These are phyloP conservation scores for Peronospora farinosa DNA, from an alignment of 352 stramenopile genomes.

Conservation along the genomic window DNA sequence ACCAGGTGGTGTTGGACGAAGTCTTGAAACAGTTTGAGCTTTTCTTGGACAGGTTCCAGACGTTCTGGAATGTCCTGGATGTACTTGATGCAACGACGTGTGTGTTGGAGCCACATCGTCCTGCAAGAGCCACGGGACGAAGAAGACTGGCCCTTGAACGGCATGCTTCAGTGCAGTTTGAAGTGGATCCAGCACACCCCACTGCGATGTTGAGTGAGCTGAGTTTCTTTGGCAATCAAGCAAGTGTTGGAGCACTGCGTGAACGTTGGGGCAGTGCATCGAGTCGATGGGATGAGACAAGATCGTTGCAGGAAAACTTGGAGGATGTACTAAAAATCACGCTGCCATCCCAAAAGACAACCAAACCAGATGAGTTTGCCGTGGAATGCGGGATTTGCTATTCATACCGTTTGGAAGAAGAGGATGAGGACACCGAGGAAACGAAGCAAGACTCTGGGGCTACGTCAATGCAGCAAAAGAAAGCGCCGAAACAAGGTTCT, in stretches of 20 bases:
- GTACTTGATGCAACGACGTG: slow-evolving; percentile 65
- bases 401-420: slow-evolving; percentile 58
- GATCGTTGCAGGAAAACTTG: slow-evolving; percentile 58
- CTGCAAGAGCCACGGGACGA: slow-evolving; percentile 54
- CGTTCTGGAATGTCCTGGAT: slow-evolving; percentile 77
- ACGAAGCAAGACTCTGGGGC: not conserved
- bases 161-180: slow-evolving; percentile 67
- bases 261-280: slow-evolving; percentile 52
- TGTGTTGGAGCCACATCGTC: slow-evolving; percentile 69
- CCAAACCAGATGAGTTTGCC: slow-evolving; percentile 57
- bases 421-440: slow-evolving; percentile 16
- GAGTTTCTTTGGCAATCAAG: slow-evolving; percentile 72
- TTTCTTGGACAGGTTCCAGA: slow-evolving; percentile 57
- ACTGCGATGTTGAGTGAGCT: slow-evolving; percentile 45
- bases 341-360: slow-evolving; percentile 53
- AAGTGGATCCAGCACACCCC: slow-evolving; percentile 44
- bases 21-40: slow-evolving; percentile 45
- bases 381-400: slow-evolving; percentile 89
- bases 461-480: not conserved
- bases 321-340: slow-evolving; percentile 46
- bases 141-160: slow-evolving; percentile 59
- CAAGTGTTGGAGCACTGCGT: slow-evolving; percentile 40
- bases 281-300: slow-evolving; percentile 53
- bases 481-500: slow-evolving; percentile 4
- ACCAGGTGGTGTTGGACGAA: slow-evolving; percentile 19